Base-by-base conservation (phyloP, 192 early-diverging fungal species). In the Coemansia asiatica region DNA sequence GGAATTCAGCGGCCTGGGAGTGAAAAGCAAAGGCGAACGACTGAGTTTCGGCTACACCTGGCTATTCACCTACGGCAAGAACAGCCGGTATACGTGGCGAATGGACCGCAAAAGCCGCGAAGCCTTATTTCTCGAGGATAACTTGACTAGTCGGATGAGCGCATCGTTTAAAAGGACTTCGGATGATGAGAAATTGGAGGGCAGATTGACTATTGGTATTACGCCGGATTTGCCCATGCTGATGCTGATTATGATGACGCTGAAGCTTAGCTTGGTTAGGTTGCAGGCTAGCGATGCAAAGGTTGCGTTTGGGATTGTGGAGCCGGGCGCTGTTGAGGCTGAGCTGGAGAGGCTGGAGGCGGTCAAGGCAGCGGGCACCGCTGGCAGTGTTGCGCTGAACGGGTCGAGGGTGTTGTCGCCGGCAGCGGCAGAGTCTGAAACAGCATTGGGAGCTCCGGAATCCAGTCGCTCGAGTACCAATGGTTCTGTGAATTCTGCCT, bases 31-130 rank as follows among this genome's bases (percentile, higher is more conserved):
- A 28, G 64, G 64, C 35, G 64, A 66, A 31, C 33, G 64, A 4
- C 64, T 66, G 18, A 66, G 64, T 44, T 66, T 66, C 21, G 38
- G 38, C 26, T 66, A 66, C 44, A 66, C 64, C 1, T 66, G 64
- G 64, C 28, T 40, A 26, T 66, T 66, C 55, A 66, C 49, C n/a
- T 66, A 66, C 55, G 53, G 54, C 23, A 44, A 31, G 35, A 50
- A 36, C 63, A 64, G 23, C 7, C 33, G 64, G 18, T 56, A 57
- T n/a, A 26, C 50, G 1, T 66, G 64, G 64, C 53, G 54, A n/a
- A 38, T 66, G 36, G 64, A 66, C 36, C 64, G 64, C 55, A 57
- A 58, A 15, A 57, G 40, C 1, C 53, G 64, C 27, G 26, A 48
- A 44, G 25, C 31, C 21, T 38, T 66, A 25, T 66, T 29, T 27